Evolutionary conservation across 768 basidiomycete genomes (phyloP).

Genomic region (Leccinum subgranulosum): DNA sequence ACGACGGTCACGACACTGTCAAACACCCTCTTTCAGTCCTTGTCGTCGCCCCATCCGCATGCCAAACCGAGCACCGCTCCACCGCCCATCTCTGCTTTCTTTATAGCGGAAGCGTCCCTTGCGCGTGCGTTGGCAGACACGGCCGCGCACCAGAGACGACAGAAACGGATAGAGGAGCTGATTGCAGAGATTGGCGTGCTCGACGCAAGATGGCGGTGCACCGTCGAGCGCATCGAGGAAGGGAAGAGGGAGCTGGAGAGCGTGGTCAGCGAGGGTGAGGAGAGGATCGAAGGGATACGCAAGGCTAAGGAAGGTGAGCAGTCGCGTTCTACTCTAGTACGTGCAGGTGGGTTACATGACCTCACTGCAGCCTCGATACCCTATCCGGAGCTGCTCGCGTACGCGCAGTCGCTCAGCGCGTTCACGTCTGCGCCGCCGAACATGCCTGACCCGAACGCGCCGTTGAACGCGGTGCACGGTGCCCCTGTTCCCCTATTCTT

Average conservation of each 20-base stretch:
- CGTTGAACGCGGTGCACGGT: constrained; percentile 40
- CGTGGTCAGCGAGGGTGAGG: constrained; percentile 73
- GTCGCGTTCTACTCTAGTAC: not conserved
- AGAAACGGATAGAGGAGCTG: constrained; percentile 67
- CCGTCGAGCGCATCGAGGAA: constrained; percentile 61
- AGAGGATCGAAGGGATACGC: constrained; percentile 64
- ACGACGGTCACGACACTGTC: constrained; percentile 60
- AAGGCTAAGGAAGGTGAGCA: constrained; percentile 65
- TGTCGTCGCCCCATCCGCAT: constrained; percentile 57
- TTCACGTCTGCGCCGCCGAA: constrained; percentile 90
- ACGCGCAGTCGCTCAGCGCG: constrained; percentile 80
- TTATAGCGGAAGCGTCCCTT: constrained; percentile 61
- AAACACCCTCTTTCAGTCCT: constrained; percentile 66
- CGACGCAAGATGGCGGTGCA: constrained; percentile 64
- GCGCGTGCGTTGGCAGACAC: constrained; percentile 63
- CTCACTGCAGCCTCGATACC: constrained; percentile 62
- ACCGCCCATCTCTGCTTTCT: constrained; percentile 52
- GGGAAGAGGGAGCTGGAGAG: constrained; percentile 69
- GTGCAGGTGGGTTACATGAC: not conserved
- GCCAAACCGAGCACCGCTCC: constrained; percentile 33
- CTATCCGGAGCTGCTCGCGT: constrained; percentile 78
- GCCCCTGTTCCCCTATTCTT: constrained; percentile 79
- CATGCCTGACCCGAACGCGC: constrained; percentile 63
- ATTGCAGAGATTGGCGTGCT: constrained; percentile 68
- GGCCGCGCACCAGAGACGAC: constrained; percentile 71